A percentile compares a stretch with the other conserved stretches of the same genome.
These are phyloP conservation scores for Ogataea ganodermae DNA, from an alignment of 805 yeast genomes.

Conservation along the genomic window DNA sequence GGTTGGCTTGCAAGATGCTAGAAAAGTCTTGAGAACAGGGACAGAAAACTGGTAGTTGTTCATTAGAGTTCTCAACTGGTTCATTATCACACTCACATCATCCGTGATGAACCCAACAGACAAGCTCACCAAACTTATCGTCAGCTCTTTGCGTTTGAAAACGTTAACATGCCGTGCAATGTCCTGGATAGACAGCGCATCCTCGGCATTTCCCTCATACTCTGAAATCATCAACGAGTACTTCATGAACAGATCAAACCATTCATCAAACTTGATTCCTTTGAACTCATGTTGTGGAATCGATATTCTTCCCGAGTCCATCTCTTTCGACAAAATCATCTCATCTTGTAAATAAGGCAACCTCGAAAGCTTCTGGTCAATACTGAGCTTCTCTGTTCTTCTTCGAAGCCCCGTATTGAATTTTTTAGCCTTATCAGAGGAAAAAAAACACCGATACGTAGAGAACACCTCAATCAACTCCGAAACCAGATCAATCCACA, in stretches of 20 bases:
- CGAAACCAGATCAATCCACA: constrained; percentile 82
- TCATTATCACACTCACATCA: constrained; percentile 57
- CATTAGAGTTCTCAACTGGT: constrained; percentile 62
- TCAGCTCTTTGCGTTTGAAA: constrained; percentile 61
- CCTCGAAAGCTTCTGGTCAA: constrained; percentile 74
- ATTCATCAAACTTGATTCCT: constrained; percentile 72
- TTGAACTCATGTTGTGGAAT: constrained; percentile 63
- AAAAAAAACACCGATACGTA: constrained; percentile 74
- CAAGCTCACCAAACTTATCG: constrained; percentile 67
- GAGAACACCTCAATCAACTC: constrained; percentile 83
- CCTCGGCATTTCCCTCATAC: constrained; percentile 53
- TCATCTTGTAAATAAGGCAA: constrained; percentile 66
- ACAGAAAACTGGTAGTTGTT: constrained; percentile 76
- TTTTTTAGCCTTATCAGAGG: constrained; percentile 67
- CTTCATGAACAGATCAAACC: constrained; percentile 86
- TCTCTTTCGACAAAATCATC: constrained; percentile 37
- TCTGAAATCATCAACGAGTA: constrained; percentile 68
- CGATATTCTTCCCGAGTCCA: constrained; percentile 25
- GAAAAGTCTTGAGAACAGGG: constrained; percentile 62
- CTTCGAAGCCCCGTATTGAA: constrained; percentile 71
- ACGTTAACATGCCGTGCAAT: constrained; percentile 79
- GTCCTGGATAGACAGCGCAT: constrained; percentile 69
- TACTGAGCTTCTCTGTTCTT: constrained; percentile 58
- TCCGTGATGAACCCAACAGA: constrained; percentile 48
- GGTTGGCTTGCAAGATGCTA: constrained; percentile 47